Evolutionary conservation across 371 early-diverging fungal genomes (phyloP).

Genomic region (Capniomyces stellatus): DNA sequence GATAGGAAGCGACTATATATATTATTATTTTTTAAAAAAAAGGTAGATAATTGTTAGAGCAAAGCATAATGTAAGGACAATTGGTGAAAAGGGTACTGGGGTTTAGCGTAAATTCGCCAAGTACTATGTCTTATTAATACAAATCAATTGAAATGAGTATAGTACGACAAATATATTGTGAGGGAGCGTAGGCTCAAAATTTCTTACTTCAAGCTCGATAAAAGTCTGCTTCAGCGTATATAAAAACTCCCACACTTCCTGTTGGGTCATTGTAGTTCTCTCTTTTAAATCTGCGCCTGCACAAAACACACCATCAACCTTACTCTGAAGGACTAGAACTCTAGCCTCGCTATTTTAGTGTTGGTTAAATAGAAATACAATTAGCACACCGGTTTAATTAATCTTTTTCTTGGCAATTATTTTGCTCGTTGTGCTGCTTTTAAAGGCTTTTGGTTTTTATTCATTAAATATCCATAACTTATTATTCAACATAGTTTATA

Average conservation of each 20-base stretch:
- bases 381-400: no score
- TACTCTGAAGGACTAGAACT: slow-evolving; percentile 65
- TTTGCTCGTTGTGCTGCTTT: neutral
- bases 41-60: neutral
- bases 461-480: neutral
- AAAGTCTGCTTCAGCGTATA: slow-evolving; percentile 55
- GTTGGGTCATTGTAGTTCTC: slow-evolving; percentile 61
- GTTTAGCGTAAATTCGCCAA: no score
- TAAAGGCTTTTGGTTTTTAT: neutral
- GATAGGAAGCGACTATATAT: slow-evolving; percentile 44
- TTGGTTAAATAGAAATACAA: neutral
- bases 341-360: slow-evolving; percentile 31
- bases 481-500: neutral
- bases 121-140: no score
- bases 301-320: slow-evolving; percentile 77
- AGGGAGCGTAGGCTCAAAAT: no score
- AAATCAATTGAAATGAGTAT: no score
- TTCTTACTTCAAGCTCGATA: slow-evolving; percentile 65
- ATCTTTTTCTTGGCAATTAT: neutral
- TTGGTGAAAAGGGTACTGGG: no score
- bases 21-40: slow-evolving; percentile 9
- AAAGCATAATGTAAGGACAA: neutral
- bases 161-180: no score
- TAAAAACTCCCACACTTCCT: slow-evolving; percentile 73
- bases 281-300: slow-evolving; percentile 96